A percentile compares a stretch with the other conserved stretches of the same genome.
Conservation (phyloP, 768 basidiomycete species). For the Mycena polygramma region DNA sequence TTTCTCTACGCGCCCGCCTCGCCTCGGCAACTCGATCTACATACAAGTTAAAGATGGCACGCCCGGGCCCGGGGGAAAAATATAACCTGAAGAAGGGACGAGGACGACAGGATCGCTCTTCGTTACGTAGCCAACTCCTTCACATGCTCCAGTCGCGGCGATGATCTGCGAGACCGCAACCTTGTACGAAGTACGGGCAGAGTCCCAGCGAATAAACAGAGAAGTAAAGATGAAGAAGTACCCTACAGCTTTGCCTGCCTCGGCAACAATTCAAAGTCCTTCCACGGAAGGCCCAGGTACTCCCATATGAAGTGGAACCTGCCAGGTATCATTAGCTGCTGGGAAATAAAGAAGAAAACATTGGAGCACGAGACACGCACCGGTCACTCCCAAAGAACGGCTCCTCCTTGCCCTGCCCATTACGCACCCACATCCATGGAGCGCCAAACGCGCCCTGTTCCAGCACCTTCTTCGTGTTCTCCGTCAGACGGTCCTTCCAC, state of each 20-base stretch:
- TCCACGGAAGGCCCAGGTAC: conserved; percentile 38
- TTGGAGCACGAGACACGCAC: conserved; percentile 12
- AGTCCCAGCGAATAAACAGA: not conserved
- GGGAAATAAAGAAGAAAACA: not conserved
- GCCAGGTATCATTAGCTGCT: not conserved
- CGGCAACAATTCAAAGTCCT: conserved; percentile 34
- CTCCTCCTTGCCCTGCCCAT: conserved; percentile 35
- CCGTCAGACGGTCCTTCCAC: conserved; percentile 36
- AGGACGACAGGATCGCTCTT: too few relatives aligned
- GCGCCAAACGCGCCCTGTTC: conserved; percentile 39
- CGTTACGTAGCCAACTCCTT: too few relatives aligned
- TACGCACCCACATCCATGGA: conserved; percentile 39
- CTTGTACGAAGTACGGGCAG: conserved; percentile 1
- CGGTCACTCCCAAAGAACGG: conserved; percentile 41
- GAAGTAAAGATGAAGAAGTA: not conserved
- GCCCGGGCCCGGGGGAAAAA: too few relatives aligned
- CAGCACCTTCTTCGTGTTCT: conserved; percentile 36
- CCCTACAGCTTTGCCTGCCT: conserved; percentile 21
- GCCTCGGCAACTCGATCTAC: too few relatives aligned
- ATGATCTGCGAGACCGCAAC: too few relatives aligned
- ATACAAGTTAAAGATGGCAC: too few relatives aligned
- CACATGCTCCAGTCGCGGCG: too few relatives aligned
- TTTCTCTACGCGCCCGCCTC: too few relatives aligned
- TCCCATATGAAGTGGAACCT: conserved; percentile 40
- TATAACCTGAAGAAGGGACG: too few relatives aligned